Evolutionary conservation across 768 basidiomycete genomes (phyloP).

Genomic region (Lentinula boryana): DNA sequence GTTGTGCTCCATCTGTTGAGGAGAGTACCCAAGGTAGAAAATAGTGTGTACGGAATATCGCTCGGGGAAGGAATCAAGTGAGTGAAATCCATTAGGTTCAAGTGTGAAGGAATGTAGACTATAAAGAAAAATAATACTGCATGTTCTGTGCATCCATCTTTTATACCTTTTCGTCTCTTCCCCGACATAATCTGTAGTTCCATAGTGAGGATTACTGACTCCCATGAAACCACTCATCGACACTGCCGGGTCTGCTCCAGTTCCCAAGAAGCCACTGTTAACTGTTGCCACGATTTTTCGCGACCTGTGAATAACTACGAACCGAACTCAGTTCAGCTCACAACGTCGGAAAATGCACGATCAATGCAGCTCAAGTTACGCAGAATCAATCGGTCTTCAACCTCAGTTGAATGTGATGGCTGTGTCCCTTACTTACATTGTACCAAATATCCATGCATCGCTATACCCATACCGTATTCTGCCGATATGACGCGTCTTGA

Average conservation of each 20-base stretch:
- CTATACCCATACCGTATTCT: background rate
- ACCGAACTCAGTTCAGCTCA: no score
- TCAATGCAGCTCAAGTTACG: no score
- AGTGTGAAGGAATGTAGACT: background rate
- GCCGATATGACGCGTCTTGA: background rate
- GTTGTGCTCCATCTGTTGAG: constrained; percentile 26
- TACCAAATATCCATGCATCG: background rate
- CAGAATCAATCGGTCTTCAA: background rate
- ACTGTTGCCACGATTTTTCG: no score
- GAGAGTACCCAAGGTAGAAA: constrained; percentile 41
- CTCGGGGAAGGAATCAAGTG: constrained; percentile 49
- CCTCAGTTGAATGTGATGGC: background rate
- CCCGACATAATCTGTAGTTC: background rate
- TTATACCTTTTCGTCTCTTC: background rate
- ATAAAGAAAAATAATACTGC: background rate
- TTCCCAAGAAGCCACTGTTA: no score
- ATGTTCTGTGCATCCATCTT: background rate
- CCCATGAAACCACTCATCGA: background rate
- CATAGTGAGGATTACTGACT: background rate
- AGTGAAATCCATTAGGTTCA: background rate
- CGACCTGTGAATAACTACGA: no score
- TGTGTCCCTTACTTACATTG: background rate
- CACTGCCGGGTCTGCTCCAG: no score
- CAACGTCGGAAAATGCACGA: no score
- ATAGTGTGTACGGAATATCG: constrained; percentile 40